phyloP scores from a whole-genome alignment of 2,329 filamentous ascomycete species.

The Phialemonium atrogriseum region DNA sequence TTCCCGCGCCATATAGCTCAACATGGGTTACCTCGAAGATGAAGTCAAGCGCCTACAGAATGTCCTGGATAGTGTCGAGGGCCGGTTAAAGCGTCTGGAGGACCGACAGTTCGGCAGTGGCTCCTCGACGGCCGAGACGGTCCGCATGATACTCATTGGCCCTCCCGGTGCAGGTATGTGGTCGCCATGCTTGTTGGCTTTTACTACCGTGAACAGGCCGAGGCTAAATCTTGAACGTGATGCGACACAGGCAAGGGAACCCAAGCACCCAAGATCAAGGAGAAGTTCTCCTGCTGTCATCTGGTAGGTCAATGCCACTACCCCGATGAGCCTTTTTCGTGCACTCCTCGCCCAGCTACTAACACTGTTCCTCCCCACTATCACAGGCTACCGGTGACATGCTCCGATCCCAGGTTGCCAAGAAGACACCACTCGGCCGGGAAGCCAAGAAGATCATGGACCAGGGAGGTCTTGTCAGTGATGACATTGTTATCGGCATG shows the following conservation, averaged over 20 bases:
- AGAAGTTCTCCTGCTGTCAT: slow-evolving; percentile 95
- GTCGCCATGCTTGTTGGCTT: slow-evolving; percentile 5
- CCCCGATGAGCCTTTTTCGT: slow-evolving; percentile 2
- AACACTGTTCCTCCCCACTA: slow-evolving; percentile 7
- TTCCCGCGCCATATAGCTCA: slow-evolving; percentile 17
- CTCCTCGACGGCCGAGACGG: slow-evolving; percentile 49
- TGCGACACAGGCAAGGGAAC: slow-evolving; percentile 80
- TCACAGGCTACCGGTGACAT: slow-evolving; percentile 92
- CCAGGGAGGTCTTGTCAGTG: slow-evolving; percentile 90
- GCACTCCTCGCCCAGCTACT: slow-evolving; percentile 6
- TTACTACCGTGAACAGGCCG: slow-evolving; percentile 1
- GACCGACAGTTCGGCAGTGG: slow-evolving; percentile 49
- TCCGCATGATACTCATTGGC: slow-evolving; percentile 97
- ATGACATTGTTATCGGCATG: slow-evolving; percentile 99
- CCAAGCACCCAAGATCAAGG: slow-evolving; percentile 95
- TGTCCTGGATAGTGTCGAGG: slow-evolving; percentile 75
- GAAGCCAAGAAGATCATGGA: slow-evolving; percentile 99
- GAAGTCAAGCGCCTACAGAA: slow-evolving; percentile 79
- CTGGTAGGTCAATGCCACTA: slow-evolving; percentile 64
- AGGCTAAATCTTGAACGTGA: background rate
- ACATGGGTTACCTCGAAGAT: slow-evolving; percentile 84
- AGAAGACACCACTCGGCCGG: slow-evolving; percentile 88
- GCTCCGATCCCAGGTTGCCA: slow-evolving; percentile 95
- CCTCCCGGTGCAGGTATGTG: slow-evolving; percentile 89
- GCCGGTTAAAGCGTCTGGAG: slow-evolving; percentile 80